phyloP scores from a whole-genome alignment of 2,329 filamentous ascomycete species.

The Cladophialophora chaetospira region DNA sequence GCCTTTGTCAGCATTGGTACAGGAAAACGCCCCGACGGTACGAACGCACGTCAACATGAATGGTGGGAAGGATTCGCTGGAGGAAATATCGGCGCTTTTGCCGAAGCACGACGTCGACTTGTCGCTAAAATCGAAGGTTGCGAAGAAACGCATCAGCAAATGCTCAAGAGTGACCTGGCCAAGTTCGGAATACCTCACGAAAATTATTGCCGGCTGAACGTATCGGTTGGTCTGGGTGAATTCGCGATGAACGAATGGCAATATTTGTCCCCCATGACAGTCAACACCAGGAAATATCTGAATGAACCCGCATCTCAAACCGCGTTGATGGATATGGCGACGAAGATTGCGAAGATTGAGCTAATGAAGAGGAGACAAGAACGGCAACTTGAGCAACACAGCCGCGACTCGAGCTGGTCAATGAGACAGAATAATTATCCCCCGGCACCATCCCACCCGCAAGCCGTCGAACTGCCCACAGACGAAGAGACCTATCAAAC shows the following conservation, averaged over 20 bases:
- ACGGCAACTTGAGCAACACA: constrained; percentile 35
- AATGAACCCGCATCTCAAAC: constrained; percentile 70
- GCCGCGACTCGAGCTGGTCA: constrained; percentile 34
- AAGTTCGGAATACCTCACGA: constrained; percentile 80
- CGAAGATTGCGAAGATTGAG: constrained; percentile 81
- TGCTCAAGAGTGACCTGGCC: constrained; percentile 75
- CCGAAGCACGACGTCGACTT: constrained; percentile 80
- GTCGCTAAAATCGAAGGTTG: constrained; percentile 95
- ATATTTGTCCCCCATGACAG: constrained; percentile 91
- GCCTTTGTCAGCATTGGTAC: constrained; percentile 95
- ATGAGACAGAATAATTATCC: constrained; percentile 37
- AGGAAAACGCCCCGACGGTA: constrained; percentile 75
- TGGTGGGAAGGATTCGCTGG: constrained; percentile 90
- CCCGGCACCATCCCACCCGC: constrained; percentile 46
- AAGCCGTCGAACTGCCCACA: constrained; percentile 62
- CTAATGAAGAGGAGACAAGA: constrained; percentile 72
- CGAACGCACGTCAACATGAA: constrained; percentile 67
- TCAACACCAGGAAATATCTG: constrained; percentile 83
- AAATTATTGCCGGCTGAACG: constrained; percentile 95
- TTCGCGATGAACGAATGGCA: constrained; percentile 99
- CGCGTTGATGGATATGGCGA: constrained; percentile 74
- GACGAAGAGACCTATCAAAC: constrained; percentile 48
- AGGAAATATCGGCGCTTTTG: constrained; percentile 76
- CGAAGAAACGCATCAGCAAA: constrained; percentile 83
- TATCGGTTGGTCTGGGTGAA: constrained; percentile 88